Evolutionary conservation across 345 rosid species (phyloP).

Genomic region (Iberis pinnata): DNA sequence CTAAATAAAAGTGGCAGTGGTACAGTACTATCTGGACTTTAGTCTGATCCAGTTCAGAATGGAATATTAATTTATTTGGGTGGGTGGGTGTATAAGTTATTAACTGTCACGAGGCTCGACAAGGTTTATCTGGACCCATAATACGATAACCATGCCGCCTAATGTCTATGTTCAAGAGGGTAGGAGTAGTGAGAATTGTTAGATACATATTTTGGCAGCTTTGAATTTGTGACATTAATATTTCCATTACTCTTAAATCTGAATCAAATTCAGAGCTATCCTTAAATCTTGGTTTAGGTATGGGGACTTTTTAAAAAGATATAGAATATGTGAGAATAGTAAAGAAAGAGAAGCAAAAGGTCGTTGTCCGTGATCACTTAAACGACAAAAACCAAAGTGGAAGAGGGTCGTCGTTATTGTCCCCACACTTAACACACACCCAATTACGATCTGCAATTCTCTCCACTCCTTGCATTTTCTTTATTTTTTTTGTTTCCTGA

Average conservation of each 20-base stretch:
- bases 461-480: constrained; percentile 15
- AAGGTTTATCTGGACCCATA: constrained; percentile 8
- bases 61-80: constrained; percentile 26
- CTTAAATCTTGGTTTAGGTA: constrained; percentile 3
- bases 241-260: background rate
- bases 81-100: constrained; percentile 19
- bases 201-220: constrained; percentile 6
- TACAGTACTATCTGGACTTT: constrained; percentile 12
- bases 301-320: constrained; percentile 1
- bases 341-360: constrained; percentile 9
- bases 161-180: background rate
- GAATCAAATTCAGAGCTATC: background rate
- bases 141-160: background rate
- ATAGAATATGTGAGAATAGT: constrained; percentile 1
- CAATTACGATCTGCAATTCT: constrained; percentile 23
- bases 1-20: constrained; percentile 7
- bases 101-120: constrained; percentile 30
- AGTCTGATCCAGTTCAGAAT: constrained; percentile 26
- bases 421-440: constrained; percentile 20
- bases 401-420: constrained; percentile 22
- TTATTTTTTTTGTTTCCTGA: constrained; percentile 10
- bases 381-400: constrained; percentile 19
- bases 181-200: constrained; percentile 15
- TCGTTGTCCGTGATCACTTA: constrained; percentile 21
- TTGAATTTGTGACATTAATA: background rate